Evolutionary conservation across 306 rosid genomes (phyloP).

Genomic region (Malus asiatica): DNA sequence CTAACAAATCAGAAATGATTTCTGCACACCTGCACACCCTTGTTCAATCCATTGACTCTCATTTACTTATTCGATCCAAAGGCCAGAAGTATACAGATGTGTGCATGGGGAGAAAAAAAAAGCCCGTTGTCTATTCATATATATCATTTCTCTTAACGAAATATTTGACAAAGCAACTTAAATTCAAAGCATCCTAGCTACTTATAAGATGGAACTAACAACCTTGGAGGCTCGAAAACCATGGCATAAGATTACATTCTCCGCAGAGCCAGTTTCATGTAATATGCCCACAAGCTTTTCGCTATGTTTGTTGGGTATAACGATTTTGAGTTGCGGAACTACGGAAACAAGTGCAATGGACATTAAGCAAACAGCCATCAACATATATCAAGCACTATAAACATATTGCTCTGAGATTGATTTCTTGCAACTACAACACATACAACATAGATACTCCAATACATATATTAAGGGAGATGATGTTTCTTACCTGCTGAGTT

Average conservation of each 20-base stretch:
- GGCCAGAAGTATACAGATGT: no score
- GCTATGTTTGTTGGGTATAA: constrained; percentile 48
- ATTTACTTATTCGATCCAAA: neutral
- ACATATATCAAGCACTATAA: neutral
- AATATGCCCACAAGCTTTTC: constrained; percentile 62
- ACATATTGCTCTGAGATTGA: no score
- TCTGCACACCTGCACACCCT: no score
- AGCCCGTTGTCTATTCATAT: neutral
- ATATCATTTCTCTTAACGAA: neutral
- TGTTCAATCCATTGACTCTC: no score
- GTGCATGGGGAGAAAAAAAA: neutral
- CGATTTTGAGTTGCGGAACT: constrained; percentile 30
- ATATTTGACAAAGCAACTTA: neutral
- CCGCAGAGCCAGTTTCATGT: constrained; percentile 57
- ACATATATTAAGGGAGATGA: neutral
- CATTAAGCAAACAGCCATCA: neutral
- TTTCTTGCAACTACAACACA: no score
- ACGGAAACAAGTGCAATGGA: constrained; percentile 22
- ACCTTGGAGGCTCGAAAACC: constrained; percentile 68
- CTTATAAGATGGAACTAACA: neutral
- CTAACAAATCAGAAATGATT: no score
- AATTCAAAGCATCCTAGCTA: neutral
- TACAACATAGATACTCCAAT: no score
- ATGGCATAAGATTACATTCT: constrained; percentile 65
- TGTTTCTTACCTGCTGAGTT: constrained; percentile 29